These are phyloP conservation scores for Fagus crenata DNA, from an alignment of 306 rosid genomes.

Conservation along the genomic window DNA sequence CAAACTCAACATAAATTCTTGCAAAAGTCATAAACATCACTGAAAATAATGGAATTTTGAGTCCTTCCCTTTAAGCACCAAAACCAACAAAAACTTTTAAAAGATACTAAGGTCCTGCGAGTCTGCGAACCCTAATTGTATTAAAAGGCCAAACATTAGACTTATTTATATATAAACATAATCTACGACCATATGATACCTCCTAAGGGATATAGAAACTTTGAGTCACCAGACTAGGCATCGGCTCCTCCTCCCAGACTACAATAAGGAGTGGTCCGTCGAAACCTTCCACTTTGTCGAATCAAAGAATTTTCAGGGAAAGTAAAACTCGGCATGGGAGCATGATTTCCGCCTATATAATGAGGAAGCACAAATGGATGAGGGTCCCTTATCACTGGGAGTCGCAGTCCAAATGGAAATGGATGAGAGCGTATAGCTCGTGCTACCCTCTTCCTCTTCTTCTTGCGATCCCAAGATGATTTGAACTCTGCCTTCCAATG, in stretches of 20 bases:
- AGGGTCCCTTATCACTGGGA: conserved; percentile 22
- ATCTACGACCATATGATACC: not conserved
- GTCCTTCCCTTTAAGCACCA: not conserved
- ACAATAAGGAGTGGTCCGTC: conserved; percentile 24
- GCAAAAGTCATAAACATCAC: not conserved
- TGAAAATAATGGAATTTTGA: not conserved
- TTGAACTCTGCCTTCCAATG: conserved; percentile 46
- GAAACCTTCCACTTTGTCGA: conserved; percentile 19
- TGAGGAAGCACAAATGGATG: conserved; percentile 29
- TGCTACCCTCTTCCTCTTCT: conserved; percentile 15
- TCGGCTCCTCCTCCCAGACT: conserved; percentile 27
- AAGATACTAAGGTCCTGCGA: not conserved
- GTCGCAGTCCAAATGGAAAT: too few species aligned
- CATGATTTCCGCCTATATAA: conserved; percentile 45
- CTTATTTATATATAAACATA: not conserved
- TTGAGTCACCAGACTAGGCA: conserved; percentile 14
- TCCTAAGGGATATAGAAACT: not conserved
- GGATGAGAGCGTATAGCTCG: too few species aligned
- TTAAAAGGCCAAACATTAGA: not conserved
- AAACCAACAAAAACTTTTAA: not conserved
- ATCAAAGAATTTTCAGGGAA: conserved; percentile 12
- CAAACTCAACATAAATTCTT: not conserved
- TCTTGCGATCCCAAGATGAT: conserved; percentile 26
- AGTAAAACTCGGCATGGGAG: conserved; percentile 30
- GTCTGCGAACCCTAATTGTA: not conserved